Evolutionary conservation across 768 basidiomycete genomes (phyloP).

Genomic region (Cystofilobasidium ferigula): DNA sequence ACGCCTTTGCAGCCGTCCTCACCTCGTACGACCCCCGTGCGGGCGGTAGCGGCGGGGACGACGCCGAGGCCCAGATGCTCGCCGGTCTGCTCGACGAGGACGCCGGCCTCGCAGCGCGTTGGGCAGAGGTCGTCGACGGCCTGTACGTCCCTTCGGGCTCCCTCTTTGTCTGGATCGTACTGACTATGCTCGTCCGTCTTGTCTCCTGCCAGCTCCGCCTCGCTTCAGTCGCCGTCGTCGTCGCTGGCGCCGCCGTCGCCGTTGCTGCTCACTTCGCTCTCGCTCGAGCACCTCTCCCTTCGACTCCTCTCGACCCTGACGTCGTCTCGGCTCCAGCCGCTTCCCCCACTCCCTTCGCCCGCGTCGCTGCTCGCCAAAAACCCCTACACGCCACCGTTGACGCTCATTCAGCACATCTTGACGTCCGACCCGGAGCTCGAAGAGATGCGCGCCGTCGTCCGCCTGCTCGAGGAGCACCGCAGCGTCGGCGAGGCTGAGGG

Average conservation of each 20-base stretch:
- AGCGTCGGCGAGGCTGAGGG: neutral
- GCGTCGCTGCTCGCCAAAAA: slow-evolving; percentile 54
- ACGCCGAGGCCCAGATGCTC: neutral
- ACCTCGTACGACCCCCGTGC: slow-evolving; percentile 8
- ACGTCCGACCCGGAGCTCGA: slow-evolving; percentile 59
- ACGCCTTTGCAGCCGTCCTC: slow-evolving; percentile 23
- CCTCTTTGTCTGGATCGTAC: neutral
- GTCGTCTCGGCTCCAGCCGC: slow-evolving; percentile 49
- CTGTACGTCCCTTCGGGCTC: neutral
- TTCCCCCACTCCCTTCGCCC: slow-evolving; percentile 45
- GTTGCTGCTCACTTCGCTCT: neutral
- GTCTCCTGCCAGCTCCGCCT: neutral
- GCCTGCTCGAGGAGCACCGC: neutral
- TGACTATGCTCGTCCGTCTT: neutral
- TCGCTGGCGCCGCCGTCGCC: neutral
- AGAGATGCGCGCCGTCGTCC: slow-evolving; percentile 49
- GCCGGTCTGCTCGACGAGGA: slow-evolving; percentile 13
- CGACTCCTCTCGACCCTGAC: neutral
- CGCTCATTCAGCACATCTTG: slow-evolving; percentile 64
- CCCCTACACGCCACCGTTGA: slow-evolving; percentile 69
- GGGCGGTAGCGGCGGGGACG: too few relatives aligned
- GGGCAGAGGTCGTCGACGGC: slow-evolving; percentile 17
- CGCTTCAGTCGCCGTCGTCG: slow-evolving; percentile 10
- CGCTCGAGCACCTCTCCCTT: neutral
- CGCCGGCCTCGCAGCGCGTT: slow-evolving; percentile 14